Conservation (phyloP, 345 rosid species). For the Moringa oleifera region DNA sequence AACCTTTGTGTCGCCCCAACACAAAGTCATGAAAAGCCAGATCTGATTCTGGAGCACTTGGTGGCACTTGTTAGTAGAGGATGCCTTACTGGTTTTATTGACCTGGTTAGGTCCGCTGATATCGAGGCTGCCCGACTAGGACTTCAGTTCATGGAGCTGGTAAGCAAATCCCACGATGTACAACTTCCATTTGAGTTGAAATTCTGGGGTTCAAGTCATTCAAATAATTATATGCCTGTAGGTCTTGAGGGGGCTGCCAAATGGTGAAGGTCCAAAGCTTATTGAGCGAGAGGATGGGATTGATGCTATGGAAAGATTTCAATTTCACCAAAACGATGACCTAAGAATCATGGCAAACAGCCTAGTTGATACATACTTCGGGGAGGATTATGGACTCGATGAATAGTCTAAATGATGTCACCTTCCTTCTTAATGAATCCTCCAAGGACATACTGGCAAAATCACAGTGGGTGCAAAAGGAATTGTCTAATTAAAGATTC, state of each 20-base stretch:
- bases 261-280: slow-evolving; percentile 76
- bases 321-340: slow-evolving; percentile 94
- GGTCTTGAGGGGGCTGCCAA: slow-evolving; percentile 94
- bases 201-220: not conserved
- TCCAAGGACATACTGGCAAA: no score
- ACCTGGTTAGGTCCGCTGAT: slow-evolving; percentile 81
- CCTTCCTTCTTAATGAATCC: not conserved
- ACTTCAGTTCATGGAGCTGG: slow-evolving; percentile 95
- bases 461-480: no score
- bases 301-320: slow-evolving; percentile 92
- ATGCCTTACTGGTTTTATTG: slow-evolving; percentile 81
- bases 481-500: no score
- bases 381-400: slow-evolving; percentile 79
- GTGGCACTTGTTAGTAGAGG: slow-evolving; percentile 69
- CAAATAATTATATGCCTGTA: slow-evolving; percentile 15
- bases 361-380: slow-evolving; percentile 81
- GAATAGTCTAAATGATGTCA: slow-evolving; percentile 17
- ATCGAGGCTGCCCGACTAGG: slow-evolving; percentile 83
- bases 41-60: slow-evolving; percentile 65
- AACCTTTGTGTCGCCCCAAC: slow-evolving; percentile 91
- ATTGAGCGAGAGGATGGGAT: slow-evolving; percentile 96
- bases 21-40: slow-evolving; percentile 55
- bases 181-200: not conserved
- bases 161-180: slow-evolving; percentile 32
- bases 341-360: slow-evolving; percentile 91